Percentiles rank a stretch among this genome's conserved stretches.
These are phyloP conservation scores for Aspergillus sp. DNA, from an alignment of 2,329 filamentous ascomycete genomes.

Conservation along the genomic window DNA sequence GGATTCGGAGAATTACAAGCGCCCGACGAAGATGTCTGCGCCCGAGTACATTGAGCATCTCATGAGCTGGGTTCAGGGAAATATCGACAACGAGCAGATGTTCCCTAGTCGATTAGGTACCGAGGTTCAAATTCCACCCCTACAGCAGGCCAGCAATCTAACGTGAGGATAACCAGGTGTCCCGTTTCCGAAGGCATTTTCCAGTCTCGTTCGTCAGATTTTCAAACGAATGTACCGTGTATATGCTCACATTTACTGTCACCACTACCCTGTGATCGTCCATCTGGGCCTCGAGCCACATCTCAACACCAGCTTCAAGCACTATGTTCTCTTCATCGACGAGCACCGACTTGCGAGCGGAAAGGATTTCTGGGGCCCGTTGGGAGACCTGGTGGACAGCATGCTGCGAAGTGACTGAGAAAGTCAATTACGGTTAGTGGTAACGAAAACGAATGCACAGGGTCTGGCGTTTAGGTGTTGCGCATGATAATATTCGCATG, in stretches of 20 bases:
- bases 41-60: conserved; percentile 97
- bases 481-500: conserved; percentile 10
- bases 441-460: conserved; percentile 10
- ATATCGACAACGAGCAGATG: conserved; percentile 91
- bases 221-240: conserved; percentile 99
- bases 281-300: conserved; percentile 95
- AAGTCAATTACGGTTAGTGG: conserved; percentile 3
- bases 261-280: conserved; percentile 96
- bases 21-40: conserved; percentile 96
- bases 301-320: conserved; percentile 98
- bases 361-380: conserved; percentile 94
- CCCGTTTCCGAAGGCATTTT: conserved; percentile 91
- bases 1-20: conserved; percentile 88
- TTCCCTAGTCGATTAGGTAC: conserved; percentile 89
- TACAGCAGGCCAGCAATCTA: not conserved
- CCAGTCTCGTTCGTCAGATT: conserved; percentile 83
- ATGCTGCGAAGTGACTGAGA: conserved; percentile 88
- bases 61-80: conserved; percentile 94
- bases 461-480: conserved; percentile 18
- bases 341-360: conserved; percentile 90
- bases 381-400: conserved; percentile 94
- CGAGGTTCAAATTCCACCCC: conserved; percentile 15
- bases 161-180: conserved; percentile 58
- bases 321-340: conserved; percentile 97
- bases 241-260: conserved; percentile 99